Percentiles rank a stretch among this genome's conserved stretches.
These are phyloP conservation scores for Fraxinus xanthoxyloides DNA, from an alignment of 305 asterid species.

Conservation along the genomic window DNA sequence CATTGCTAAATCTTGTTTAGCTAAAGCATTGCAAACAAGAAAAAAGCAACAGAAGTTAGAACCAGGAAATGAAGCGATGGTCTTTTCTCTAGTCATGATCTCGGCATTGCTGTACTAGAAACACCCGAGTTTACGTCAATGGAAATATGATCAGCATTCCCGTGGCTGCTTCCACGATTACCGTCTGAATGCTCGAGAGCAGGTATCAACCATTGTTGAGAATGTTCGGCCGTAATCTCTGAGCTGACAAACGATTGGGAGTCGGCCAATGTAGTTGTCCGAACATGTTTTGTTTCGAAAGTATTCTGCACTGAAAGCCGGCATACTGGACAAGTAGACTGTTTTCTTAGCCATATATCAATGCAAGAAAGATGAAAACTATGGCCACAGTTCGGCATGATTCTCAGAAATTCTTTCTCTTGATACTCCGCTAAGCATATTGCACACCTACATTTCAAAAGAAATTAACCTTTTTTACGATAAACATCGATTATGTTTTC, in stretches of 20 bases:
- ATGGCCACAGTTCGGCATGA: constrained; percentile 89
- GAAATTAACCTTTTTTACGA: background rate
- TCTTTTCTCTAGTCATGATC: constrained; percentile 31
- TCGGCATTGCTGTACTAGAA: constrained; percentile 36
- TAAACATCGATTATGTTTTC: background rate
- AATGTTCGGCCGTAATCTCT: constrained; percentile 50
- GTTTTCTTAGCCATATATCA: constrained; percentile 79
- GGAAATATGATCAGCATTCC: constrained; percentile 31
- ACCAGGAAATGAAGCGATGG: background rate
- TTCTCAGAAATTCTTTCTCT: constrained; percentile 73
- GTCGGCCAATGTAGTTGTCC: constrained; percentile 25
- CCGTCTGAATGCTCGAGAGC: constrained; percentile 31
- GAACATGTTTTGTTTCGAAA: constrained; percentile 36
- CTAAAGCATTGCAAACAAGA: background rate
- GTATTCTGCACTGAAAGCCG: constrained; percentile 63
- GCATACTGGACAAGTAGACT: constrained; percentile 86
- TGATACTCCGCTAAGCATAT: constrained; percentile 78
- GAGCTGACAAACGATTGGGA: constrained; percentile 44
- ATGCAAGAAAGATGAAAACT: constrained; percentile 80
- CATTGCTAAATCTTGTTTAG: background rate
- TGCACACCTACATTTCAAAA: constrained; percentile 52
- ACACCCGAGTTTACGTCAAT: constrained; percentile 34
- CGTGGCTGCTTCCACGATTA: constrained; percentile 19
- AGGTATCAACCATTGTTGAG: constrained; percentile 62
- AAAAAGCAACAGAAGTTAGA: background rate